Evolutionary conservation across 1,139 yeast genomes (phyloP).

Genomic region (Debaryomycetaceae sp.): DNA sequence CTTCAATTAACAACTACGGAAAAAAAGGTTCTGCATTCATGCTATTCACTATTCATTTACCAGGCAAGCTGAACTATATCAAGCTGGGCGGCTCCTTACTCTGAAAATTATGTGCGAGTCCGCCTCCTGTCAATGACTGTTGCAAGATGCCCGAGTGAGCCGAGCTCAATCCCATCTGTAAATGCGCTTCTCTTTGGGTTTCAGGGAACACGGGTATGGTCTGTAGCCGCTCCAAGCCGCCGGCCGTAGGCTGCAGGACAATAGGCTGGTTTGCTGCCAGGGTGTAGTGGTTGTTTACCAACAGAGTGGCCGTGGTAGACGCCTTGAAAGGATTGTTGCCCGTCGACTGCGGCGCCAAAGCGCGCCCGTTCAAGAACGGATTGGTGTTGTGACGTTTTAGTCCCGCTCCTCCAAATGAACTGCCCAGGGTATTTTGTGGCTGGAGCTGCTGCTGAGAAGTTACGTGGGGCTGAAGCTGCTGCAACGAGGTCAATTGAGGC

Average conservation of each 20-base stretch:
- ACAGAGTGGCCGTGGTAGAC: conserved; percentile 24
- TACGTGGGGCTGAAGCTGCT: no score
- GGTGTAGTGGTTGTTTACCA: conserved; percentile 18
- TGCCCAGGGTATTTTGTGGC: no score
- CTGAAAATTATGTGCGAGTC: conserved; percentile 1
- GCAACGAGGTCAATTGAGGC: no score
- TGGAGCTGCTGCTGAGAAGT: no score
- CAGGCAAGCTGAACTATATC: conserved; percentile 8
- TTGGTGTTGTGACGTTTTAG: conserved; percentile 15
- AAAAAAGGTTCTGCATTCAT: no score
- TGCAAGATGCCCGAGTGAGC: conserved; percentile 18
- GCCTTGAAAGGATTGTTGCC: conserved; percentile 39
- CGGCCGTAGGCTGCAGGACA: conserved; percentile 49
- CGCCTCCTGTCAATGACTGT: conserved; percentile 3
- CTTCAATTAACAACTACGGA: no score
- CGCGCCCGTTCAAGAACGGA: conserved; percentile 5
- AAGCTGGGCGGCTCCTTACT: conserved; percentile 14
- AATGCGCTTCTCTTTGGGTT: conserved; percentile 35
- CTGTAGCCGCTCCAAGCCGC: conserved; percentile 53
- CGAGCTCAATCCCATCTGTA: conserved; percentile 23
- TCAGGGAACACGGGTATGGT: conserved; percentile 59
- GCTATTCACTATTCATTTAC: no score
- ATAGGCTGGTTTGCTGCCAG: conserved; percentile 14
- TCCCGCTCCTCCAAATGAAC: no score
- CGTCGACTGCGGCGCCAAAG: conserved; percentile 13